Conservation (phyloP, 2,329 filamentous ascomycete genomes). For the Fusarium gaditjirri region DNA sequence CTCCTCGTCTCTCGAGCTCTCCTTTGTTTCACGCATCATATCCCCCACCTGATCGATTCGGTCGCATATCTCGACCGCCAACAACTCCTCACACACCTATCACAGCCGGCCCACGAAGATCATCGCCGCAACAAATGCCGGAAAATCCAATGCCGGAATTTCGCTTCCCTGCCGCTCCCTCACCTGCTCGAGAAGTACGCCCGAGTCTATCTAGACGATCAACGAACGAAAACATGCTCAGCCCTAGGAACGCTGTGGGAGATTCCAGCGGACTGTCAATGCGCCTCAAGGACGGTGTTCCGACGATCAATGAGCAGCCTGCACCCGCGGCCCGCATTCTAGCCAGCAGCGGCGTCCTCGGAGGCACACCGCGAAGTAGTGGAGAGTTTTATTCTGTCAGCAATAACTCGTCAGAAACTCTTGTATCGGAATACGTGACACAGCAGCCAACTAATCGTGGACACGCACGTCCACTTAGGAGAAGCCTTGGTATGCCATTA, state of each 20-base stretch:
- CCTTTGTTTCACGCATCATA: conserved; percentile 67
- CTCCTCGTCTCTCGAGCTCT: conserved; percentile 59
- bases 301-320: conserved; percentile 66
- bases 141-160: conserved; percentile 64
- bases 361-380: conserved; percentile 87
- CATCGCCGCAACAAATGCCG: conserved; percentile 51
- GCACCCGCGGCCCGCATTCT: conserved; percentile 75
- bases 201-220: conserved; percentile 44
- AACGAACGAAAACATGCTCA: conserved; percentile 54
- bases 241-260: conserved; percentile 50
- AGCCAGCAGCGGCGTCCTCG: conserved; percentile 77
- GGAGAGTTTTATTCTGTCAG: conserved; percentile 95
- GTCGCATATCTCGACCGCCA: conserved; percentile 53
- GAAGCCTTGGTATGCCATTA: conserved; percentile 57
- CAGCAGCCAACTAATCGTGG: conserved; percentile 56
- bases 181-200: conserved; percentile 51
- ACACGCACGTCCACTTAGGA: conserved; percentile 56
- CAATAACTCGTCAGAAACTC: conserved; percentile 93
- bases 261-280: conserved; percentile 52
- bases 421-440: conserved; percentile 87
- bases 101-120: conserved; percentile 49
- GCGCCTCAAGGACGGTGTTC: conserved; percentile 57
- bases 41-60: conserved; percentile 61
- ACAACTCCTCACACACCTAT: conserved; percentile 60
- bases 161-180: conserved; percentile 63